Evolutionary conservation across 208 protist species (phyloP).

Genomic region (Acanthamoeba polyphaga): DNA sequence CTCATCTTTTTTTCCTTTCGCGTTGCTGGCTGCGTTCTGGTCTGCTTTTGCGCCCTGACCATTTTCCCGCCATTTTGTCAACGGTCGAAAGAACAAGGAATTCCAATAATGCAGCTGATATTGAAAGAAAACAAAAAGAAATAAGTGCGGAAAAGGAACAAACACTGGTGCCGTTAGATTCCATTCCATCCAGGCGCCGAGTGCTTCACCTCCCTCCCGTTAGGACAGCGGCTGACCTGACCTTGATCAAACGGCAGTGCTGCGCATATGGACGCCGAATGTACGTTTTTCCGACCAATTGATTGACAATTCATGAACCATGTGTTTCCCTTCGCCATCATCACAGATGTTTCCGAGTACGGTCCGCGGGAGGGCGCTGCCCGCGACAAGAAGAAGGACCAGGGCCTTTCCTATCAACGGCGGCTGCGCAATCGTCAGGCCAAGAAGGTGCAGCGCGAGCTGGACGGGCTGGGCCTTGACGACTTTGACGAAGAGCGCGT

Average conservation of each 20-base stretch:
- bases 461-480: neutral
- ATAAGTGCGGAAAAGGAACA: neutral
- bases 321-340: neutral
- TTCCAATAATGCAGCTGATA: no score
- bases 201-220: no score
- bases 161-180: neutral
- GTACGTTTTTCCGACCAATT: neutral
- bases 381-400: constrained; percentile 16
- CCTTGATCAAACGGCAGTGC: no score
- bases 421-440: constrained; percentile 52
- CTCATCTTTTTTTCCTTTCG: no score
- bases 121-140: neutral
- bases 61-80: no score
- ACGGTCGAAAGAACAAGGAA: no score
- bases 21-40: no score
- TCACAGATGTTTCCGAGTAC: constrained; percentile 36
- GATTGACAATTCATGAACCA: neutral
- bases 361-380: constrained; percentile 21
- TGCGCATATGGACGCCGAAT: neutral
- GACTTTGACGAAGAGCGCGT: constrained; percentile 12
- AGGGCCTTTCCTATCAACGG: constrained; percentile 46
- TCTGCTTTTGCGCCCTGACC: no score
- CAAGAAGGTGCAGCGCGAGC: constrained; percentile 47
- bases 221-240: no score
- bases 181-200: neutral